Conservation (phyloP, 306 rosid genomes). For the Canavalia ensiformis region DNA sequence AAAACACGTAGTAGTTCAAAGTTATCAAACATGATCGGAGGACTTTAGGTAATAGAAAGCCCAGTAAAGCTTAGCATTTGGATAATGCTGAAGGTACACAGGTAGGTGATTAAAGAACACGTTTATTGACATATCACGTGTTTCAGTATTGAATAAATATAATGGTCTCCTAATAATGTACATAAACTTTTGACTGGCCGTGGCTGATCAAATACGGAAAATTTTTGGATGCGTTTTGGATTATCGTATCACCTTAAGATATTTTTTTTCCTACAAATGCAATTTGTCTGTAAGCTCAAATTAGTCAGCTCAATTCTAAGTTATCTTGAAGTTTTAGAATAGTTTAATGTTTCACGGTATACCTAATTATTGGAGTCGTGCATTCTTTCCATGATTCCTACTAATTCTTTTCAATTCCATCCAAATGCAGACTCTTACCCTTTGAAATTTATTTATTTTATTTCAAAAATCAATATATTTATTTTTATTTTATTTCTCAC, state of each 20-base stretch:
- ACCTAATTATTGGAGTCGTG: background rate
- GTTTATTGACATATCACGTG: no score
- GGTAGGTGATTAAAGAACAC: no score
- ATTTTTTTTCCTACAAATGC: background rate
- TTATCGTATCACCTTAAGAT: background rate
- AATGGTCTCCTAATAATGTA: background rate
- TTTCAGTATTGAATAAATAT: no score
- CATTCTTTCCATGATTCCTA: background rate
- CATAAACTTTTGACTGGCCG: background rate
- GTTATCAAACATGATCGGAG: background rate
- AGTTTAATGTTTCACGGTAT: background rate
- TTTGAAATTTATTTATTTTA: no score
- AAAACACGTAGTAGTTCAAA: background rate
- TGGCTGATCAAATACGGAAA: background rate
- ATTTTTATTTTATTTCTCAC: no score
- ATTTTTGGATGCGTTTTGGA: background rate
- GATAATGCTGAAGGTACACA: no score
- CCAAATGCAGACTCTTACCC: background rate
- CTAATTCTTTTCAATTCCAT: background rate
- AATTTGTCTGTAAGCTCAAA: background rate
- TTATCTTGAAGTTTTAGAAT: background rate
- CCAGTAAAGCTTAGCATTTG: no score
- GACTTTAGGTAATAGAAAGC: no score
- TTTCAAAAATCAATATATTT: no score
- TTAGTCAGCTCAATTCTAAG: background rate